phyloP scores from a whole-genome alignment of 495 filamentous ascomycete genomes.

The Saxophila tyrrhenica region DNA sequence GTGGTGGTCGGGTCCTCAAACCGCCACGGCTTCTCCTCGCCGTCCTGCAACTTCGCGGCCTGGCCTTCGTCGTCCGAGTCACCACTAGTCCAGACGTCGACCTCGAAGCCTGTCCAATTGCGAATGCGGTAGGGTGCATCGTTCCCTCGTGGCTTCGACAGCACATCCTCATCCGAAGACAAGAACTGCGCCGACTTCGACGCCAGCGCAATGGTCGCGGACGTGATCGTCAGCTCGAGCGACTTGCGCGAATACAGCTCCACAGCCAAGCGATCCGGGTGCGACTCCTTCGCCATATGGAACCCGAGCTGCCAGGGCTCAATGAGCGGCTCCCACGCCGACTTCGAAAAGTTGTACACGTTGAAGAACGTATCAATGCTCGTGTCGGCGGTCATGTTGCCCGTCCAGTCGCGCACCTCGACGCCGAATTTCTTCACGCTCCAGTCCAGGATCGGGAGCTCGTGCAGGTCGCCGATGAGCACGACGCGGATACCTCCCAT shows the following conservation, averaged over 20 bases:
- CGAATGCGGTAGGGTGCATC: conserved; percentile 89
- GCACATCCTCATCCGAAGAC: conserved; percentile 76
- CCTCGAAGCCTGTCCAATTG: conserved; percentile 88
- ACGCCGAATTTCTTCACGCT: conserved; percentile 84
- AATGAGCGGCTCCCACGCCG: conserved; percentile 91
- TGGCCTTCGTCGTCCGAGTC: conserved; percentile 46
- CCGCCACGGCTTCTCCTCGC: conserved; percentile 85
- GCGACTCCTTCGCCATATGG: conserved; percentile 68
- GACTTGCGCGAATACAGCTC: conserved; percentile 79
- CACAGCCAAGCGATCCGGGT: conserved; percentile 65
- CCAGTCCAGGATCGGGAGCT: conserved; percentile 86
- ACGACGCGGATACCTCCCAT: conserved; percentile 86
- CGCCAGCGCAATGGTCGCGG: conserved; percentile 82
- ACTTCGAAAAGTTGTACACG: conserved; percentile 97
- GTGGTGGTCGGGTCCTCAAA: conserved; percentile 93
- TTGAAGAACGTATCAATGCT: conserved; percentile 88
- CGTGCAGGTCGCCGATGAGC: conserved; percentile 88
- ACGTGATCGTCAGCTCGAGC: conserved; percentile 84
- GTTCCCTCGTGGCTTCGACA: conserved; percentile 81
- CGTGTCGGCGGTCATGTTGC: conserved; percentile 73
- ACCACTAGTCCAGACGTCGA: conserved; percentile 69
- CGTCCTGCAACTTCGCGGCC: conserved; percentile 74
- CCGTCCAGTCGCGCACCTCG: conserved; percentile 80
- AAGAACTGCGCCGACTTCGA: conserved; percentile 91
- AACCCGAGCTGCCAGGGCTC: conserved; percentile 94